A percentile compares a stretch with the other conserved stretches of the same genome.
These are phyloP conservation scores for Epichloe coenophiala DNA, from an alignment of 2,329 filamentous ascomycete species.

Conservation along the genomic window DNA sequence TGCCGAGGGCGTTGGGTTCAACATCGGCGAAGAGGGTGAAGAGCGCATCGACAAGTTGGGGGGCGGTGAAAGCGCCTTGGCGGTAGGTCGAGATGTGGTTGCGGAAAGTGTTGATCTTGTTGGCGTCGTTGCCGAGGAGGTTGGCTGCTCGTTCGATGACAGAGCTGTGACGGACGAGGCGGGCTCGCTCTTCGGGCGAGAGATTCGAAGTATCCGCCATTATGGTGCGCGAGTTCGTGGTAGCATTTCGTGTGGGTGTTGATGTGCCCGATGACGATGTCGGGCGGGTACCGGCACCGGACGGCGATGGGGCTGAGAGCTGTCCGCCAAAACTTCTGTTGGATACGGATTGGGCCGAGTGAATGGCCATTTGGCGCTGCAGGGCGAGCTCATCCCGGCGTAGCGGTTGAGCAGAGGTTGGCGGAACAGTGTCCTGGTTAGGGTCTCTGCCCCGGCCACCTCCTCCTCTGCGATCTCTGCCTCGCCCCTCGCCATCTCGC, in stretches of 20 bases:
- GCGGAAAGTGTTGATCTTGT: conserved; percentile 68
- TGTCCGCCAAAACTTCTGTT: conserved; percentile 76
- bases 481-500: conserved; percentile 25
- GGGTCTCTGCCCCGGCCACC: conserved; percentile 58
- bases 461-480: conserved; percentile 24
- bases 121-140: conserved; percentile 62
- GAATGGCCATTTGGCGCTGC: conserved; percentile 83
- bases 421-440: conserved; percentile 66
- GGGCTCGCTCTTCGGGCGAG: conserved; percentile 68
- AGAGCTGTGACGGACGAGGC: conserved; percentile 63
- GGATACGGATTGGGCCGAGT: conserved; percentile 69
- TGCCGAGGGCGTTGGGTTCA: conserved; percentile 68
- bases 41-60: conserved; percentile 73
- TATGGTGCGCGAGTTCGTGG: conserved; percentile 42
- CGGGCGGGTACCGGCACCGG: conserved; percentile 8
- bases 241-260: conserved; percentile 12
- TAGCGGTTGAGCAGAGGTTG: conserved; percentile 66
- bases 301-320: conserved; percentile 37
- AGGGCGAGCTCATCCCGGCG: conserved; percentile 81
- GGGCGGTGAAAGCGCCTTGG: conserved; percentile 52
- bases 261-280: conserved; percentile 2
- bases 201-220: conserved; percentile 38
- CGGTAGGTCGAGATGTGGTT: conserved; percentile 67
- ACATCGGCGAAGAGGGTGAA: conserved; percentile 73
- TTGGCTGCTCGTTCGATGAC: conserved; percentile 77